phyloP scores from a whole-genome alignment of 768 basidiomycete species.

The Serendipita sp. region DNA sequence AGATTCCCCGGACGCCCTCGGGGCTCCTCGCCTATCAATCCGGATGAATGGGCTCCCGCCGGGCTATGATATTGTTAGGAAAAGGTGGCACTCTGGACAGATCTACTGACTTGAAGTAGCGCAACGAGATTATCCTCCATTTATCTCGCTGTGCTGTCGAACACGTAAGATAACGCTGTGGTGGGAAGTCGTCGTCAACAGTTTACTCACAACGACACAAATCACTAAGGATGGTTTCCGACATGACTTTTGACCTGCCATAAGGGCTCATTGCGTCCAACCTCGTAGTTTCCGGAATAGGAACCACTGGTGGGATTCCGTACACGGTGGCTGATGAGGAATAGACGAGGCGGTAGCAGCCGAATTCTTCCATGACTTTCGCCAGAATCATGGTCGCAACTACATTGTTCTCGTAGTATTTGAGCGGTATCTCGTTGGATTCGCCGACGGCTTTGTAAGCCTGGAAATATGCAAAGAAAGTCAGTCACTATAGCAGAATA shows the following conservation, averaged over 20 bases:
- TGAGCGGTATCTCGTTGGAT: constrained; percentile 79
- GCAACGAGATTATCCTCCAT: constrained; percentile 74
- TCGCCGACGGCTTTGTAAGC: constrained; percentile 98
- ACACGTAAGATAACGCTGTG: neutral
- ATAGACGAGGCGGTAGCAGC: constrained; percentile 80
- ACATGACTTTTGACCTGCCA: constrained; percentile 92
- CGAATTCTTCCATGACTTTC: constrained; percentile 72
- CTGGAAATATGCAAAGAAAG: constrained; percentile 25
- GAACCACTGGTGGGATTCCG: constrained; percentile 79
- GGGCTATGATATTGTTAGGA: constrained; percentile 36
- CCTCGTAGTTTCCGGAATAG: constrained; percentile 84
- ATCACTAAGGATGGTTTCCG: constrained; percentile 78
- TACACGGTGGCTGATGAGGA: constrained; percentile 98
- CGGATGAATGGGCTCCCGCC: constrained; percentile 95
- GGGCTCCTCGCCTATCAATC: constrained; percentile 92
- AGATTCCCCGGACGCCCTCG: constrained; percentile 88
- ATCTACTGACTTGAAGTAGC: constrained; percentile 82
- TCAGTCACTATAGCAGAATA: neutral
- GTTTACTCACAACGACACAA: constrained; percentile 50
- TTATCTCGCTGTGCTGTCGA: constrained; percentile 43
- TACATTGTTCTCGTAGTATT: constrained; percentile 93
- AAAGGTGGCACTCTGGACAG: neutral
- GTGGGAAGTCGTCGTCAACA: neutral
- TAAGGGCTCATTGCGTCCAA: constrained; percentile 84
- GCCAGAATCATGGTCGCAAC: constrained; percentile 71